Base-by-base conservation (phyloP, 1,139 yeast species). In the Saccharomyces hybrid region DNA sequence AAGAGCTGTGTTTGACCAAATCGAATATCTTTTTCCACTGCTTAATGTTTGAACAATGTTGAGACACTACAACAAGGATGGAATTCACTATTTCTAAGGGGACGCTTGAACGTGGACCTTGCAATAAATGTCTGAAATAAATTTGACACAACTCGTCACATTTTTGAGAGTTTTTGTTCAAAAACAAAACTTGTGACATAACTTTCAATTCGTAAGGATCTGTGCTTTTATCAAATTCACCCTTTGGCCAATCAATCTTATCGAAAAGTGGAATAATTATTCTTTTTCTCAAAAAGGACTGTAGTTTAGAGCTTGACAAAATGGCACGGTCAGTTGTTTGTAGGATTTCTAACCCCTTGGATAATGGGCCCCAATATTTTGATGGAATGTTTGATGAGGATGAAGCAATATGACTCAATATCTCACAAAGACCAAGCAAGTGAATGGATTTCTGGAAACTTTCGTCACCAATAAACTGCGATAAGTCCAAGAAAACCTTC, bases 21-120 rank as follows among this genome's bases (percentile, higher is more conserved):
- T 78, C 80, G 46, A 78, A 69, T 2, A 82, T 69, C 60, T 79
- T 82, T 65, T 83, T 83, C 74, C 82, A 83, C 46, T 79, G 82
- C 58, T 80, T 78, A 53, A 75, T 71, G 31, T 67, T 71, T 4
- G 76, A 75, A 26, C 71, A 65, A 50, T 68, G 62, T 50, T 66
- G 73, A 46, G 73, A 67, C 41, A 67, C 61, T 29, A 71, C 67
- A 5, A 73, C 68, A 31, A 76, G 69, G 1, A 72, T 61, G 8
- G 77, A 68, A 1, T 67, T 64, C 5, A 78, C 61, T 14, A 84
- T 57, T 57, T 78, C 80, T 52, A 70, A 71, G 1, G 88, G 87
- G 8, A 82, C 72, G 0, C 77, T 67, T 32, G 73, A 65, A 41
- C 74, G 69, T 29, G 81, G 79, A 2, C 84, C 84, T 27, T 83